Conservation (phyloP, 257 asterid genomes). For the Scutellaria minor region DNA sequence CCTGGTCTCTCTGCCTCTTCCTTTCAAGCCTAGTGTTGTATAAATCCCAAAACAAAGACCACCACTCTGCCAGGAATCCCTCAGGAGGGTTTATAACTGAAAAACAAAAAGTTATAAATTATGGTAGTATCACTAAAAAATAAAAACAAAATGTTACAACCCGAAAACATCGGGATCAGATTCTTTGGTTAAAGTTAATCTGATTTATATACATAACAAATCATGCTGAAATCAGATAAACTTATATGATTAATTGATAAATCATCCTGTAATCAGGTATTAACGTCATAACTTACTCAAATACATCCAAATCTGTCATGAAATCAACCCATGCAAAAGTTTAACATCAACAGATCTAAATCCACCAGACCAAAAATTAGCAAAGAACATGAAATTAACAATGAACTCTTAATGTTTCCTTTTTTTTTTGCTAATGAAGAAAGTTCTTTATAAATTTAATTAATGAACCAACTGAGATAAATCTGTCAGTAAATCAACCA, state of each 20-base stretch:
- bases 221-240: slow-evolving; percentile 3
- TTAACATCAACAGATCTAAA: not conserved
- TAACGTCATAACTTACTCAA: not conserved
- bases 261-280: not conserved
- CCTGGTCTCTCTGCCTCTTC: not conserved
- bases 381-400: not conserved
- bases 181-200: not conserved
- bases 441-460: not conserved
- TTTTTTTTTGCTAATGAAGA: not conserved
- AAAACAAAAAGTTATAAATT: not conserved
- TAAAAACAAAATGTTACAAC: not conserved
- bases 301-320: not conserved
- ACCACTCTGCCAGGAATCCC: slow-evolving; percentile 57
- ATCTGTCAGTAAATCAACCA: slow-evolving; percentile 21
- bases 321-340: slow-evolving; percentile 32
- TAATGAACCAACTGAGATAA: not conserved
- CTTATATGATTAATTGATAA: not conserved
- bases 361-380: not conserved
- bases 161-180: not conserved
- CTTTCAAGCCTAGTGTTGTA: slow-evolving; percentile 17
- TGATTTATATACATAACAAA: not conserved
- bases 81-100: slow-evolving; percentile 44
- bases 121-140: no score
- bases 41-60: slow-evolving; percentile 52
- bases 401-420: not conserved